These are phyloP conservation scores for Saccharum officinarum DNA, from an alignment of 176 grass and related monocot genomes.

Conservation along the genomic window DNA sequence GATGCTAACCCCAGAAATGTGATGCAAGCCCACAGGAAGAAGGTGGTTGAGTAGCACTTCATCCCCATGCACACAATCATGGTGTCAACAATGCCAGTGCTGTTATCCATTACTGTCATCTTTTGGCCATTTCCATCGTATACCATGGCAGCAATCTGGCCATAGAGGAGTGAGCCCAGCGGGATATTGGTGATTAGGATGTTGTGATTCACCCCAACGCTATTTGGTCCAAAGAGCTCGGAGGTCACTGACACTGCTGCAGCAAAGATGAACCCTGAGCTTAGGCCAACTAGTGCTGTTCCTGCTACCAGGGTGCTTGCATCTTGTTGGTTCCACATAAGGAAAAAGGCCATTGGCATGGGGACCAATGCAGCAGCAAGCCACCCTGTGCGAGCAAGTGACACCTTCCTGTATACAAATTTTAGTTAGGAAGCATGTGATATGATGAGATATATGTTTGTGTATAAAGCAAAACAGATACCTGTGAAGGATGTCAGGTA, in stretches of 20 bases:
- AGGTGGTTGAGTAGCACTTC: conserved; percentile 76
- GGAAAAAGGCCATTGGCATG: conserved; percentile 76
- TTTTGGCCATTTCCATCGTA: conserved; percentile 69
- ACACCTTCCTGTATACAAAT: conserved; percentile 61
- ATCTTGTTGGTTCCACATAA: conserved; percentile 51
- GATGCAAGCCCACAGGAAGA: conserved; percentile 78
- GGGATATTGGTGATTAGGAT: conserved; percentile 98
- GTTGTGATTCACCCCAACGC: conserved; percentile 90
- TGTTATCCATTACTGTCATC: conserved; percentile 35
- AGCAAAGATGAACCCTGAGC: conserved; percentile 91
- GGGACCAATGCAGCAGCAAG: conserved; percentile 61
- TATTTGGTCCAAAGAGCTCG: conserved; percentile 82
- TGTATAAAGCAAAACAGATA: conserved; percentile 11
- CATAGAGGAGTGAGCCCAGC: conserved; percentile 82
- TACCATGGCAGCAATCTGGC: conserved; percentile 71
- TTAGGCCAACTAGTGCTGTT: conserved; percentile 75
- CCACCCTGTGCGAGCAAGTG: conserved; percentile 85
- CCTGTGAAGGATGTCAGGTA: conserved; percentile 76
- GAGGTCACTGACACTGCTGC: conserved; percentile 85
- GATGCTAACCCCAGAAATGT: conserved; percentile 59
- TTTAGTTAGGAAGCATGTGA: not conserved
- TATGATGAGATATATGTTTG: not conserved
- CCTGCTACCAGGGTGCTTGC: conserved; percentile 51
- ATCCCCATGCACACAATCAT: conserved; percentile 84
- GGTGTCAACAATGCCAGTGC: conserved; percentile 37